Conservation (phyloP, 2,329 filamentous ascomycete genomes). For the Sclerotinia minor region DNA sequence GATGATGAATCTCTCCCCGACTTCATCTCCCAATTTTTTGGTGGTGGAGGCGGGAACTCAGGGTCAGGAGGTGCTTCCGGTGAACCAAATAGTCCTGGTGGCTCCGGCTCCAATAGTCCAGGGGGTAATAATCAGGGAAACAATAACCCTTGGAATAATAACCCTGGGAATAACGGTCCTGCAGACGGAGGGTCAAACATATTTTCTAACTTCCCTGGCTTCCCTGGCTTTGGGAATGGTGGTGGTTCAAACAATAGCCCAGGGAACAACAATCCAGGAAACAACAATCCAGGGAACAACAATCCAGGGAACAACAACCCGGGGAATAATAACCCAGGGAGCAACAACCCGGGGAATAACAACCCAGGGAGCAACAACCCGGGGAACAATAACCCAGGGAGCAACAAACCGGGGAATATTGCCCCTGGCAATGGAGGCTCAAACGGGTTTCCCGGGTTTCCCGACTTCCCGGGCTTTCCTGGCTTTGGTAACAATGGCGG, state of each 20-base stretch:
- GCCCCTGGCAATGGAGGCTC: background rate
- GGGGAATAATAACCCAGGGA: background rate
- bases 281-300: background rate
- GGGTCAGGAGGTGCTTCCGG: background rate
- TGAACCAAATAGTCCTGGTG: background rate
- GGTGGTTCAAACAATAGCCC: background rate
- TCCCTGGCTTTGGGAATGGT: background rate
- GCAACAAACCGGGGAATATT: background rate
- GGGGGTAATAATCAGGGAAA: background rate
- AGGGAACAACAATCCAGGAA: background rate
- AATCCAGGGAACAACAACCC: too few species aligned
- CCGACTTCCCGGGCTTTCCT: background rate
- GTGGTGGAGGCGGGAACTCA: background rate
- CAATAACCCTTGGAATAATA: background rate
- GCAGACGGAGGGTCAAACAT: background rate
- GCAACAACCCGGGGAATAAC: too few species aligned
- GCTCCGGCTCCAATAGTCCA: background rate
- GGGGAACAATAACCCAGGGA: background rate
- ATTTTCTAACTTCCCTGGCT: background rate
- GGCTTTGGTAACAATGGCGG: background rate
- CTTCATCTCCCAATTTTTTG: background rate
- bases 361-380: background rate
- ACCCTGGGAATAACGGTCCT: background rate
- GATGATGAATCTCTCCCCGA: constrained; percentile 3
- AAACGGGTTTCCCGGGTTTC: background rate